A percentile compares a stretch with the other conserved stretches of the same genome.
Conservation (phyloP, 2,329 filamentous ascomycete genomes). For the Aspergillus hiratsukae region DNA sequence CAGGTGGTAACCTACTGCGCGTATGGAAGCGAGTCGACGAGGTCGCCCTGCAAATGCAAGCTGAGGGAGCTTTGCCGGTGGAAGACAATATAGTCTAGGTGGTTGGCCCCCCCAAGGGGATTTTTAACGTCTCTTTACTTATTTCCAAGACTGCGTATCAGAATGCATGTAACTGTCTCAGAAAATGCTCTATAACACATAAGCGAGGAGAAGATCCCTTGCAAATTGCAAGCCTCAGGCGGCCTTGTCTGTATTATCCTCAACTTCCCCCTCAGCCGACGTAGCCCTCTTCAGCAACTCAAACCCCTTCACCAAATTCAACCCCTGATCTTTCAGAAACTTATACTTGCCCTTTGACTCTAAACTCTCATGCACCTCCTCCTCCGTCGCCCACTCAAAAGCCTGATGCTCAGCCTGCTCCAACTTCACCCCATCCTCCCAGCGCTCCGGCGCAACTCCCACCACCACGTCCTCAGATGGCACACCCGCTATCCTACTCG, state of each 20-base stretch:
- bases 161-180: not conserved
- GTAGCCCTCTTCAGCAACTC: slow-evolving; percentile 3
- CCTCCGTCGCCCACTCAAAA: slow-evolving; percentile 36
- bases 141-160: not conserved
- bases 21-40: slow-evolving; percentile 78
- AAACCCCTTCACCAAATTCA: slow-evolving; percentile 23
- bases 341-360: slow-evolving; percentile 12
- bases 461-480: not conserved
- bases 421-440: slow-evolving; percentile 24
- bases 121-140: not conserved
- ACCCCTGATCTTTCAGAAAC: slow-evolving; percentile 19
- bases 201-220: not conserved
- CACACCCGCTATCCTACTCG: not conserved
- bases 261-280: not conserved
- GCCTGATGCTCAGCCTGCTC: slow-evolving; percentile 33
- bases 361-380: slow-evolving; percentile 24
- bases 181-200: not conserved
- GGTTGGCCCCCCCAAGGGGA: too few species aligned
- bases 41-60: slow-evolving; percentile 64
- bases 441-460: slow-evolving; percentile 1
- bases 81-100: slow-evolving; percentile 36
- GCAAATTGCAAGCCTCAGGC: not conserved
- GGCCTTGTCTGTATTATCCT: not conserved
- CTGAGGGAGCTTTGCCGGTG: slow-evolving; percentile 44
- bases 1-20: slow-evolving; percentile 73